A percentile compares a stretch with the other conserved stretches of the same genome.
These are phyloP conservation scores for Stereum hirsutum DNA, from an alignment of 1,284 basidiomycete genomes.

Conservation along the genomic window DNA sequence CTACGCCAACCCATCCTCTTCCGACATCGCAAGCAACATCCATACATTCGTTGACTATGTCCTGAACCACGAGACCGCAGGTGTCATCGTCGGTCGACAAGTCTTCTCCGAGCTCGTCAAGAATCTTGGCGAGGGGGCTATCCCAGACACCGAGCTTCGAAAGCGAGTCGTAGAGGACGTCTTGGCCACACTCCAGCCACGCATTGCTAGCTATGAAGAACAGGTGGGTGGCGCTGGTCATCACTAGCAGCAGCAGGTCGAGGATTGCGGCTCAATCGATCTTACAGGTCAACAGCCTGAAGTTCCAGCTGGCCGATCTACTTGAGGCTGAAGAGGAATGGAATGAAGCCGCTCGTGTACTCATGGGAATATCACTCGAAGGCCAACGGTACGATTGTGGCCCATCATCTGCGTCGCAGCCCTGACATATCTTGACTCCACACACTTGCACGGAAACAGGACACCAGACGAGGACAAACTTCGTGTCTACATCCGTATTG, in stretches of 20 bases:
- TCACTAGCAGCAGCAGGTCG: constrained; percentile 2
- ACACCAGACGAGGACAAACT: constrained; percentile 83
- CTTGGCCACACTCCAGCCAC: constrained; percentile 63
- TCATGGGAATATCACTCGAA: constrained; percentile 88
- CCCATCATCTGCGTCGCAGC: neutral
- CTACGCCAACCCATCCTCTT: constrained; percentile 38
- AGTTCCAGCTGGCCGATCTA: constrained; percentile 82
- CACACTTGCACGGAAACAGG: constrained; percentile 24
- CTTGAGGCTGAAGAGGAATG: constrained; percentile 91
- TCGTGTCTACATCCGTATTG: constrained; percentile 87
- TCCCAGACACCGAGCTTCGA: constrained; percentile 47
- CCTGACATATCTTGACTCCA: neutral
- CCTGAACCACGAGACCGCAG: constrained; percentile 66
- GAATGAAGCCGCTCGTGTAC: constrained; percentile 82
- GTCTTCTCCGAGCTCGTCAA: constrained; percentile 77
- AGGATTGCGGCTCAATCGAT: constrained; percentile 7
- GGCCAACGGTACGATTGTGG: constrained; percentile 80
- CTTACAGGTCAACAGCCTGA: constrained; percentile 67
- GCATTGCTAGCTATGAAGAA: constrained; percentile 87
- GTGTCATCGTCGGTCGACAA: constrained; percentile 79
- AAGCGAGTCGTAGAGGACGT: constrained; percentile 69
- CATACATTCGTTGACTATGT: constrained; percentile 66
- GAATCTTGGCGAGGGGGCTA: constrained; percentile 41
- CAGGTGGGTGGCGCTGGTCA: constrained; percentile 54
- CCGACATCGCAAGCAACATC: constrained; percentile 41